Conservation (phyloP, 2,329 filamentous ascomycete species). For the Sphaerulina vaccinii region DNA sequence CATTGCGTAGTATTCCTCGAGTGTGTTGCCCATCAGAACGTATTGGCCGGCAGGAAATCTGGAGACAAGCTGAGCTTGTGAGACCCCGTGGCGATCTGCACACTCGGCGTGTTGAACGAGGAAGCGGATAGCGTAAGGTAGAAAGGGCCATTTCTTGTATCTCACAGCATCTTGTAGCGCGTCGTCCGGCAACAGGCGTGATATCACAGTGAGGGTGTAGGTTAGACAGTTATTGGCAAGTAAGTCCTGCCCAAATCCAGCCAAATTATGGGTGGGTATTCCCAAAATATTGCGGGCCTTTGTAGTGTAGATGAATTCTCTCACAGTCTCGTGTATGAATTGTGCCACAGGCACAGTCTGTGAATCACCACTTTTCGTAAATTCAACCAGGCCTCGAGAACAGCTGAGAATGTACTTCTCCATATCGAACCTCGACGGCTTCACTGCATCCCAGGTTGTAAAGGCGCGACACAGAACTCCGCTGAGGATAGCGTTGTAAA, state of each 20-base stretch:
- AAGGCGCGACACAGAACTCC: conserved; percentile 21
- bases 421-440: conserved; percentile 26
- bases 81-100: background rate
- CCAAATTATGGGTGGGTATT: background rate
- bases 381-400: conserved; percentile 54
- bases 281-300: background rate
- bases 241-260: background rate
- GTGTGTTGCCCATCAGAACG: background rate
- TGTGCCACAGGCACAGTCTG: conserved; percentile 41
- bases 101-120: background rate
- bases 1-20: background rate
- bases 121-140: background rate
- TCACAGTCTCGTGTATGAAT: conserved; percentile 55
- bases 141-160: background rate
- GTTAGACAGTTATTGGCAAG: too few species aligned
- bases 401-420: conserved; percentile 40
- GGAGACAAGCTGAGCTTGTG: background rate
- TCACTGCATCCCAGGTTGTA: background rate
- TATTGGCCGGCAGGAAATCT: background rate
- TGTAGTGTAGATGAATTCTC: background rate
- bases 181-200: background rate
- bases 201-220: too few species aligned
- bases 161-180: background rate
- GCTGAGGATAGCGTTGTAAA: conserved; percentile 46
- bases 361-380: conserved; percentile 32